Evolutionary conservation across 768 basidiomycete genomes (phyloP).

Genomic region (Phanerochaete carnosa): DNA sequence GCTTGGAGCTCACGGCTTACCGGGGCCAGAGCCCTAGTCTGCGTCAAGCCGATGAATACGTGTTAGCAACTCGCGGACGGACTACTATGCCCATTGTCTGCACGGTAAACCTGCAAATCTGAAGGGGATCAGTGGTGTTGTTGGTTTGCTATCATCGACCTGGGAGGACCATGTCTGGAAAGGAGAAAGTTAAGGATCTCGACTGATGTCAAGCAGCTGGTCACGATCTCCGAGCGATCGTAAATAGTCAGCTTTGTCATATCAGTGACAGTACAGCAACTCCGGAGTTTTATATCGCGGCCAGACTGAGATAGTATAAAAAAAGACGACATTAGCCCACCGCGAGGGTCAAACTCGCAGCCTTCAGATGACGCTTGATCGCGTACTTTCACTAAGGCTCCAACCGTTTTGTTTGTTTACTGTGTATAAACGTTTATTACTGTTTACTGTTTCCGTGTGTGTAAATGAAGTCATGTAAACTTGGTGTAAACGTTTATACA

Average conservation of each 20-base stretch:
- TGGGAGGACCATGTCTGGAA: too few species aligned
- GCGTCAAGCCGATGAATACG: not conserved
- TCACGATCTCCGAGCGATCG: not conserved
- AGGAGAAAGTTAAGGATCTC: too few species aligned
- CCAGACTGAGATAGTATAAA: not conserved
- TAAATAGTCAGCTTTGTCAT: not conserved
- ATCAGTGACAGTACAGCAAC: too few species aligned
- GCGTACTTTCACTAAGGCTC: not conserved
- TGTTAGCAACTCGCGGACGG: not conserved
- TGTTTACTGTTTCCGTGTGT: too few species aligned
- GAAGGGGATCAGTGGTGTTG: not conserved
- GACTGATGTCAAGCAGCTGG: too few species aligned
- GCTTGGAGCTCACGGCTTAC: too few species aligned
- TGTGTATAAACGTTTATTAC: too few species aligned
- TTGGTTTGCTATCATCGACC: not conserved
- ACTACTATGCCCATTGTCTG: not conserved
- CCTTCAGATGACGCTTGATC: slow-evolving; percentile 41
- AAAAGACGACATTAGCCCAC: slow-evolving; percentile 39
- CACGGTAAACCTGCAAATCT: not conserved
- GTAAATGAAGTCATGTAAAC: too few species aligned
- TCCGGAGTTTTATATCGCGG: too few species aligned
- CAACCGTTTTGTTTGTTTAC: too few species aligned
- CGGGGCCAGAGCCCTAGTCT: too few species aligned
- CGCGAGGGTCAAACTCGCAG: slow-evolving; percentile 65
- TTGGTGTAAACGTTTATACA: too few species aligned